Evolutionary conservation across 2,329 filamentous ascomycete genomes (phyloP).

Genomic region (Pseudocercospora musae): DNA sequence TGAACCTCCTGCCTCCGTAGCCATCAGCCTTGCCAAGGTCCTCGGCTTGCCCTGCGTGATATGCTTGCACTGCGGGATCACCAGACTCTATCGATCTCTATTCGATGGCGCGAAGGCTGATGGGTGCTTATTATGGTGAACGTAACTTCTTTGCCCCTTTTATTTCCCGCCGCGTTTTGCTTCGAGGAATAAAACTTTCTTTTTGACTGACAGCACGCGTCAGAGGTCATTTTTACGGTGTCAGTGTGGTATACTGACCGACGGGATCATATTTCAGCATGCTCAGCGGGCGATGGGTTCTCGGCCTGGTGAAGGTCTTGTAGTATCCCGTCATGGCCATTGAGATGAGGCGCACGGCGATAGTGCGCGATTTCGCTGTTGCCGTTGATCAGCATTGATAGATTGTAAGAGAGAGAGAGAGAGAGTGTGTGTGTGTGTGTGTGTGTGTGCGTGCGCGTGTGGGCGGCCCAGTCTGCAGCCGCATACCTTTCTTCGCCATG

Average conservation of each 20-base stretch:
- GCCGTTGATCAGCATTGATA: neutral
- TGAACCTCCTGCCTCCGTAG: neutral
- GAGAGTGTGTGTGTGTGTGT: too few relatives aligned
- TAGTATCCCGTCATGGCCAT: slow-evolving; percentile 99
- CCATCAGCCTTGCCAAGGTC: neutral
- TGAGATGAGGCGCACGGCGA: slow-evolving; percentile 89
- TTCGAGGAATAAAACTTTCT: slow-evolving; percentile 94
- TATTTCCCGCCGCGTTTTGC: slow-evolving; percentile 68
- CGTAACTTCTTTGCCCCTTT: neutral
- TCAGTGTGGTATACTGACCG: slow-evolving; percentile 54
- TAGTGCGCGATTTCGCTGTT: slow-evolving; percentile 82
- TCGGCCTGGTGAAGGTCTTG: slow-evolving; percentile 82
- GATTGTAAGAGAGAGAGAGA: too few relatives aligned
- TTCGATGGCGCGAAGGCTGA: neutral
- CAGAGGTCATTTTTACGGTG: neutral
- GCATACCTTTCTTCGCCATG: slow-evolving; percentile 35
- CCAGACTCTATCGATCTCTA: neutral
- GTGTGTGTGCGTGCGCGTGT: too few relatives aligned
- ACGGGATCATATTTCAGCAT: slow-evolving; percentile 99
- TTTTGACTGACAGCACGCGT: slow-evolving; percentile 62
- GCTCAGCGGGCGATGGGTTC: slow-evolving; percentile 78
- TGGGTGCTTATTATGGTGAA: neutral
- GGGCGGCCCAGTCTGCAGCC: neutral
- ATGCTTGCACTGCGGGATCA: neutral
- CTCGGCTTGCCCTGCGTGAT: neutral